These are phyloP conservation scores for Chionographis japonica DNA, from an alignment of 106 monocot genomes.

Conservation along the genomic window DNA sequence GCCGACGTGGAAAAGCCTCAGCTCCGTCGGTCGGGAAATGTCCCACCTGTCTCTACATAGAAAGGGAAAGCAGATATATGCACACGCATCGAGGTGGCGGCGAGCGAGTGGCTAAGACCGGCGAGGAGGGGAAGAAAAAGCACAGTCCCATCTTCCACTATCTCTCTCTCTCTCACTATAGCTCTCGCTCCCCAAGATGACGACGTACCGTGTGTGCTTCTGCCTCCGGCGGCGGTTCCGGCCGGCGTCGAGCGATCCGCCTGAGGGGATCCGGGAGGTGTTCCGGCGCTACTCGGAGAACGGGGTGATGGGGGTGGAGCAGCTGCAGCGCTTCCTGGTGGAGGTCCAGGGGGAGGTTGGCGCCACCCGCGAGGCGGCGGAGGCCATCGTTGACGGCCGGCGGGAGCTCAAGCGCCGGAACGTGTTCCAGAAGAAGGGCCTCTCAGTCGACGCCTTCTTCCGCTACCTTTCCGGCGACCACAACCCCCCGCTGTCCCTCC, in stretches of 20 bases:
- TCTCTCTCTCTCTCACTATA: neutral
- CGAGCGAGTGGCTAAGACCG: too few species aligned
- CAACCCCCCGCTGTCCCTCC: constrained; percentile 14
- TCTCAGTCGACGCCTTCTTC: constrained; percentile 36
- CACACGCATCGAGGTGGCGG: too few species aligned
- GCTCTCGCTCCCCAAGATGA: constrained; percentile 19
- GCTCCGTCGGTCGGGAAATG: too few species aligned
- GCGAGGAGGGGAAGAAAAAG: constrained; percentile 17
- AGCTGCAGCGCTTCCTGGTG: constrained; percentile 39
- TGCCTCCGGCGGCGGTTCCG: constrained; percentile 42
- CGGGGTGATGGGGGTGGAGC: constrained; percentile 38
- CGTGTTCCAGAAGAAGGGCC: constrained; percentile 17
- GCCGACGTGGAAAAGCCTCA: too few species aligned
- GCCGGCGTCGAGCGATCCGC: constrained; percentile 34
- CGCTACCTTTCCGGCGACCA: constrained; percentile 29
- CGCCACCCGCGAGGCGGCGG: constrained; percentile 15
- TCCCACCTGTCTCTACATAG: too few species aligned
- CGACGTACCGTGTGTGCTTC: constrained; percentile 43
- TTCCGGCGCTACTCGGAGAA: constrained; percentile 40
- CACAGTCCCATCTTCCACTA: neutral
- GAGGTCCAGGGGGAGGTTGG: constrained; percentile 46
- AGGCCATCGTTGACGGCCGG: constrained; percentile 11
- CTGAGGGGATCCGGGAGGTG: constrained; percentile 35
- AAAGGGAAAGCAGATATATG: too few species aligned
- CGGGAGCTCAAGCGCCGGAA: constrained; percentile 5